A percentile compares a stretch with the other conserved stretches of the same genome.
phyloP scores from a whole-genome alignment of 78 protist genomes.

The Tieghemostelium lacteum region DNA sequence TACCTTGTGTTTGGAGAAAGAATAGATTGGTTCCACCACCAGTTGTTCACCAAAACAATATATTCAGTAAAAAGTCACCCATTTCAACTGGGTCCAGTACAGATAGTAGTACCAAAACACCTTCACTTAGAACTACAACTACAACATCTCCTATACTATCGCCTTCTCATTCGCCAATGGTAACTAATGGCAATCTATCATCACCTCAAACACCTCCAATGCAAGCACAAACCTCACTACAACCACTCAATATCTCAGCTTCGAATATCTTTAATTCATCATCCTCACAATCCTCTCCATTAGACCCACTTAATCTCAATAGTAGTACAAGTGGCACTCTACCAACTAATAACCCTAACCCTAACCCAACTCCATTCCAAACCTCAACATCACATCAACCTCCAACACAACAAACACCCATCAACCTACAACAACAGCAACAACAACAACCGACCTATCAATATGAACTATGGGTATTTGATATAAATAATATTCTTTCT shows the following conservation, averaged over 20 bases:
- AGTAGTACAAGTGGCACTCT: too few species aligned
- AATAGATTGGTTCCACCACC: neutral
- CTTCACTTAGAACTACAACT: neutral
- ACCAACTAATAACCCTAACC: too few species aligned
- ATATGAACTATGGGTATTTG: conserved; percentile 54
- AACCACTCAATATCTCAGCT: too few species aligned
- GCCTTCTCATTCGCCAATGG: conserved; percentile 10
- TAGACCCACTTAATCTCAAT: too few species aligned
- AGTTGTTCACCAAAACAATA: neutral
- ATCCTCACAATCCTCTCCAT: too few species aligned
- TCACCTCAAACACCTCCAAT: neutral
- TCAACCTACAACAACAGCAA: conserved; percentile 2
- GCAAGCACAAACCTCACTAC: neutral
- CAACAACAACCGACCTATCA: neutral
- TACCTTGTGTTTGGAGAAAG: conserved; percentile 69
- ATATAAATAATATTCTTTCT: neutral
- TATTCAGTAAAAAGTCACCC: neutral
- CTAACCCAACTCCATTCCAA: neutral
- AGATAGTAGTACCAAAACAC: neutral
- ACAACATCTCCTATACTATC: neutral
- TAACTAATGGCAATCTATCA: neutral
- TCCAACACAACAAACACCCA: neutral
- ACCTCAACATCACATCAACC: neutral
- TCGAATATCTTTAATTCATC: too few species aligned
- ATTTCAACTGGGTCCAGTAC: neutral